phyloP scores from a whole-genome alignment of 345 rosid species.

The Barbarea vulgaris region DNA sequence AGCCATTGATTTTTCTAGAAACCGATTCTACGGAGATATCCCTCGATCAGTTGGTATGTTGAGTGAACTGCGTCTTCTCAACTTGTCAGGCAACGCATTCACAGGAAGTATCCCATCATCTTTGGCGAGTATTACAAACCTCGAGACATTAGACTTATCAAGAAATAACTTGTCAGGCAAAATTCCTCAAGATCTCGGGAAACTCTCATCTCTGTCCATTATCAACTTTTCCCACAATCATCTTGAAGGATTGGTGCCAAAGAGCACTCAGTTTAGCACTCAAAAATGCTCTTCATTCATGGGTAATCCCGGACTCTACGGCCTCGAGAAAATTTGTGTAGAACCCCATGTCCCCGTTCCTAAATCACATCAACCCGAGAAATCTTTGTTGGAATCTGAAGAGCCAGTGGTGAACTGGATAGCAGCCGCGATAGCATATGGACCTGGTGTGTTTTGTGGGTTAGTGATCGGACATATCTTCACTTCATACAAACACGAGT shows the following conservation, averaged over 20 bases:
- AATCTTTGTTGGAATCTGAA: not conserved
- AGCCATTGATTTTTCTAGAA: conserved; percentile 25
- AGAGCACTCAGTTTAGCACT: conserved; percentile 7
- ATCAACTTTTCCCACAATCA: conserved; percentile 20
- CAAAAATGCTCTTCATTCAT: conserved; percentile 4
- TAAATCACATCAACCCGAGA: not conserved
- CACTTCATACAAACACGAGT: not conserved
- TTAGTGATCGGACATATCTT: not conserved
- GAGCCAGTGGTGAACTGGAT: not conserved
- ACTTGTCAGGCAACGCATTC: conserved; percentile 15
- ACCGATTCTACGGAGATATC: not conserved
- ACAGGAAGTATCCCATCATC: conserved; percentile 8
- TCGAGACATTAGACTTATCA: conserved; percentile 13
- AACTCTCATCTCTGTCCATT: not conserved
- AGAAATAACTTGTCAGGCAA: not conserved
- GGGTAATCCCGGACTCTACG: not conserved
- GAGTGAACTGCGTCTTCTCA: conserved; percentile 2
- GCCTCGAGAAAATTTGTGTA: not conserved
- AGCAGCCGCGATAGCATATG: not conserved
- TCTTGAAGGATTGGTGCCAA: conserved; percentile 10
- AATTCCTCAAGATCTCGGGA: conserved; percentile 10
- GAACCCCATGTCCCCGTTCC: not conserved
- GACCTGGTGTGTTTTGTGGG: conserved; percentile 1
- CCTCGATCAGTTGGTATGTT: conserved; percentile 1
- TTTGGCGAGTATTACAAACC: not conserved